Percentiles rank a stretch among this genome's conserved stretches.
These are phyloP conservation scores for Trypanosoma cruzi DNA, from an alignment of 208 protist species.

Conservation along the genomic window DNA sequence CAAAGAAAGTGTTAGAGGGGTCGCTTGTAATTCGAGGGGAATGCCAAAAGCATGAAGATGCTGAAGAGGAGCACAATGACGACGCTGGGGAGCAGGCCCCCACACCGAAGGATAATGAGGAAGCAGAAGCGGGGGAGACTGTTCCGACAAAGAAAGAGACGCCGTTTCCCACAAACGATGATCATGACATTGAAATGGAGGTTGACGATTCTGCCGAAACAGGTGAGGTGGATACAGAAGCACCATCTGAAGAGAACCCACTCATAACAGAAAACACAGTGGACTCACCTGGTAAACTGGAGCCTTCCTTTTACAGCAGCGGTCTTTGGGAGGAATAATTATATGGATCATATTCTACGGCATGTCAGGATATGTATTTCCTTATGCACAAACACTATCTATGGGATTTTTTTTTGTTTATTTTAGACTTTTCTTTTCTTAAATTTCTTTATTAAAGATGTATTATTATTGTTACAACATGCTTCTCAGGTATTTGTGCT, in stretches of 20 bases:
- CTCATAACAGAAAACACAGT: background rate
- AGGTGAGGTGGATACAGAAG: background rate
- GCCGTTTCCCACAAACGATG: background rate
- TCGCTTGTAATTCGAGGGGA: background rate
- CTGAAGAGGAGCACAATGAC: slow-evolving; percentile 4
- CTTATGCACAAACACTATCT: background rate
- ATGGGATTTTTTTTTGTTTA: background rate
- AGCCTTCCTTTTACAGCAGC: slow-evolving; percentile 25
- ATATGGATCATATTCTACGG: background rate
- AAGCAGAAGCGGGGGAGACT: background rate
- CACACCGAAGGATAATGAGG: background rate
- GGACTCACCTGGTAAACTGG: slow-evolving; percentile 2
- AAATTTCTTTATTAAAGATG: background rate
- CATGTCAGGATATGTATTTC: background rate
- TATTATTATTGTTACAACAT: background rate
- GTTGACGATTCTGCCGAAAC: background rate
- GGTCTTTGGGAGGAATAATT: slow-evolving; percentile 30
- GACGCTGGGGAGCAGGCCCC: background rate
- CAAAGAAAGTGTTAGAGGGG: slow-evolving; percentile 27
- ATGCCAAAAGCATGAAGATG: background rate
- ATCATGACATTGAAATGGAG: background rate
- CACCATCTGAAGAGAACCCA: background rate
- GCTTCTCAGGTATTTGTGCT: background rate
- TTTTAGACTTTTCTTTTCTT: background rate
- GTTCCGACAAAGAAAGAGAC: background rate